Evolutionary conservation across 305 asterid genomes (phyloP), one percentile per base, ranked within the genome.

Genomic region (Ilex paraguariensis): DNA sequence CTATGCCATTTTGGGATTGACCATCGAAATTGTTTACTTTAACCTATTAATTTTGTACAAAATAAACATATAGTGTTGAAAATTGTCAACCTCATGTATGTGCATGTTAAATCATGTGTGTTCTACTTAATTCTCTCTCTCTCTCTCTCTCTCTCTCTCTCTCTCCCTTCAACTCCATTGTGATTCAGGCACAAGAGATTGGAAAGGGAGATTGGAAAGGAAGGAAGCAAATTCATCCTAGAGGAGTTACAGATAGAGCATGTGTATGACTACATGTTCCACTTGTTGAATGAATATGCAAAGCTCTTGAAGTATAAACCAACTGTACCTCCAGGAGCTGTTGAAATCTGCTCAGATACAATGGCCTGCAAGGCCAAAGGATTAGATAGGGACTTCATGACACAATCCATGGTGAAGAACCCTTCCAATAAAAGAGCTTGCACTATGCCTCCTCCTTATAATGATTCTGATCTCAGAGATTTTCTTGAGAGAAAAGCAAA

Each of bases 351-450:
- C 39, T 59, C 71, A 40, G 65, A 66, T 7, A 52, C 64, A 42
- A 66, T 66, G 71, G 71, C 42, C 30, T 66, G 71, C 55, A 55
- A 59, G 13, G 65, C 65, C 31, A 44, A 59, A 50, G 70, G 65
- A 0, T 11, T 12, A 12, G 33, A 28, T 13, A 52, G 52, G 61
- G 59, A 60, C 33, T 59, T 59, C 65, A 59, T 59, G 65, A 53
- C 53, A 60, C 60, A 66, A 55, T 66, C 71, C 3, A 21, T 66
- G 30, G 71, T 66, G 49, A 66, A 66, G 64, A 46, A 50, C 3
- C 71, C 71, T 21, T 66, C 71, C 14, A 13, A 53, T n/a, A 52
- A 36, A 6, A 30, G 56, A 42, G 66, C 71, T 51, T 59, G 71
- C 48, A 42, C 15, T 32, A 54, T 66, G 3, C 71, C 71, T 5